Percentiles rank a stretch among this genome's conserved stretches.
Conservation (phyloP, 192 early-diverging fungal genomes). For the Thoreauomyces humboldtii region DNA sequence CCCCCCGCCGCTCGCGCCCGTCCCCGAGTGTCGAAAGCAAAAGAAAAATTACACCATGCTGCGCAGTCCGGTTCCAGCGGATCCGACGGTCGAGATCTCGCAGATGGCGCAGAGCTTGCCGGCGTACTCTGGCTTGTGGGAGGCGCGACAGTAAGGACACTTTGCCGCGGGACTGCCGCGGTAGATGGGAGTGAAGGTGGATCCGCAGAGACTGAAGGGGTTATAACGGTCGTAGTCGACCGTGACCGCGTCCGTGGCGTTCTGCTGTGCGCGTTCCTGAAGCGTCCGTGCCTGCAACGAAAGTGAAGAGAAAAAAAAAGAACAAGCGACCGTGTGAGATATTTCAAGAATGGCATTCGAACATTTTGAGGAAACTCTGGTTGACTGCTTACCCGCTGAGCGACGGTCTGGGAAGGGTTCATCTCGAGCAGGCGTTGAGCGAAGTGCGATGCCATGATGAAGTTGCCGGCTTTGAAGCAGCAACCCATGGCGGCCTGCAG, state of each 20-base stretch:
- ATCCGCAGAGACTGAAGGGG: slow-evolving; percentile 85
- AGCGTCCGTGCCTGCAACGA: slow-evolving; percentile 62
- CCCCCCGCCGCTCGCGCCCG: no score
- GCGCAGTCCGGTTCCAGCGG: slow-evolving; percentile 66
- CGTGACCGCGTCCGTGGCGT: slow-evolving; percentile 73
- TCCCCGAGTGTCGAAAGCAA: no score
- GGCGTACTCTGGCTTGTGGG: slow-evolving; percentile 80
- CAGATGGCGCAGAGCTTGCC: slow-evolving; percentile 84
- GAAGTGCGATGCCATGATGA: slow-evolving; percentile 80
- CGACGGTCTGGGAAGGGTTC: slow-evolving; percentile 73
- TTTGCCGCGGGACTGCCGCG: slow-evolving; percentile 71
- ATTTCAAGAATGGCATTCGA: background rate
- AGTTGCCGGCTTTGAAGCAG: slow-evolving; percentile 81
- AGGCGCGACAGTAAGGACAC: slow-evolving; percentile 87
- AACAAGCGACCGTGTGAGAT: background rate
- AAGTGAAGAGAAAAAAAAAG: background rate
- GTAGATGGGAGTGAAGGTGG: slow-evolving; percentile 87
- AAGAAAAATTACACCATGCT: background rate
- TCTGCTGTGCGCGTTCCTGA: slow-evolving; percentile 67
- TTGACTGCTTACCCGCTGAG: slow-evolving; percentile 58
- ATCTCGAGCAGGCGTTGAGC: slow-evolving; percentile 88
- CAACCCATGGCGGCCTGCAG: slow-evolving; percentile 85
- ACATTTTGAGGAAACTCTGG: background rate
- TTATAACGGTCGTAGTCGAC: slow-evolving; percentile 96
- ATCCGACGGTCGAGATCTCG: slow-evolving; percentile 80